Conservation (phyloP, 2,329 filamentous ascomycete species). For the Colletotrichum somersetense region DNA sequence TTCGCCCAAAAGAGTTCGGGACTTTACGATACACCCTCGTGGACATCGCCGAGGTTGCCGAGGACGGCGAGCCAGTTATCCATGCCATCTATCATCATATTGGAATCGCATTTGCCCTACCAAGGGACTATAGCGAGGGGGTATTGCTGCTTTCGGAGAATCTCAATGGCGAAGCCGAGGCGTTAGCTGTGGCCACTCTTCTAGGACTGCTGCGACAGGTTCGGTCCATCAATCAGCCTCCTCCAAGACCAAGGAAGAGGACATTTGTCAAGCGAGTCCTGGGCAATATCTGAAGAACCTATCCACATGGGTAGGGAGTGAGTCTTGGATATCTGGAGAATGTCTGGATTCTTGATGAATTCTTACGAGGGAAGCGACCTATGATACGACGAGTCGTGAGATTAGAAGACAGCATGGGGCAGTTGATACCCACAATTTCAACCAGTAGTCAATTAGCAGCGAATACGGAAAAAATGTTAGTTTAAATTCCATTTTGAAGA, state of each 20-base stretch:
- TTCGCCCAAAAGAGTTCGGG: slow-evolving; percentile 23
- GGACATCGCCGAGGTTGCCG: not conserved
- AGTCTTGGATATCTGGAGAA: too few relatives aligned
- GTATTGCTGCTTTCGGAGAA: slow-evolving; percentile 33
- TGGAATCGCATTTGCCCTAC: slow-evolving; percentile 30
- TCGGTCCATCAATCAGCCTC: slow-evolving; percentile 26
- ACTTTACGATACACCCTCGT: slow-evolving; percentile 39
- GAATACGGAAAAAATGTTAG: not conserved
- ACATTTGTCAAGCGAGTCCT: slow-evolving; percentile 22
- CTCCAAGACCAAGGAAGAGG: slow-evolving; percentile 19
- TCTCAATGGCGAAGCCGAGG: slow-evolving; percentile 20
- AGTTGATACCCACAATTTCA: not conserved
- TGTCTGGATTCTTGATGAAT: not conserved
- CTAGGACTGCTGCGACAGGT: slow-evolving; percentile 29
- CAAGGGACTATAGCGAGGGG: slow-evolving; percentile 40
- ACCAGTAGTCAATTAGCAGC: not conserved
- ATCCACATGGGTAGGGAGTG: not conserved
- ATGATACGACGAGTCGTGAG: not conserved
- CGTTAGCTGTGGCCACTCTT: slow-evolving; percentile 18
- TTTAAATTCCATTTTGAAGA: not conserved
- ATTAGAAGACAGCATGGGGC: not conserved
- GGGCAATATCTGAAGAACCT: not conserved
- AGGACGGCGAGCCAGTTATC: slow-evolving; percentile 4
- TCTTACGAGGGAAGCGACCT: not conserved
- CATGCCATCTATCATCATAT: slow-evolving; percentile 43